Conservation (phyloP, 2,329 filamentous ascomycete genomes). For the Sodiomyces alkalinus region DNA sequence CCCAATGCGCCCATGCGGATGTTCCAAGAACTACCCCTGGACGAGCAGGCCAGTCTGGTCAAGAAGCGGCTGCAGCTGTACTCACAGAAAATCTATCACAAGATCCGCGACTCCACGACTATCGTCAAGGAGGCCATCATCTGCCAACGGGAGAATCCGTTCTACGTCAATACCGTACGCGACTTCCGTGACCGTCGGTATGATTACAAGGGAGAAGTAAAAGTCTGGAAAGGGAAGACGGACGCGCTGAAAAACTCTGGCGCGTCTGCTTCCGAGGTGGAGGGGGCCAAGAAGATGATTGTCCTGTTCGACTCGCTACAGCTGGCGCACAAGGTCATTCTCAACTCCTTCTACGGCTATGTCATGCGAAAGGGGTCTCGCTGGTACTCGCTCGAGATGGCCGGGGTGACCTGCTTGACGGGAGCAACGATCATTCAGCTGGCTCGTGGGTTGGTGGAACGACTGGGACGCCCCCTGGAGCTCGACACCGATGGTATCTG, state of each 20-base stretch:
- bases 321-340: conserved; percentile 93
- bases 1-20: conserved; percentile 54
- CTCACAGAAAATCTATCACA: conserved; percentile 98
- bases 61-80: conserved; percentile 84
- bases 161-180: conserved; percentile 92
- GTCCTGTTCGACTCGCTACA: conserved; percentile 90
- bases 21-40: conserved; percentile 66
- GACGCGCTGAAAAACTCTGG: conserved; percentile 73
- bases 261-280: conserved; percentile 60
- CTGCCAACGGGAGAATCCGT: conserved; percentile 93
- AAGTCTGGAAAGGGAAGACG: conserved; percentile 96
- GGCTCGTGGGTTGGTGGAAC: conserved; percentile 82
- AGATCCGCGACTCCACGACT: conserved; percentile 89
- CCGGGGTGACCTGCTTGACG: conserved; percentile 91
- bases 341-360: conserved; percentile 98
- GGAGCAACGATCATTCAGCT: conserved; percentile 95
- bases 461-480: conserved; percentile 82
- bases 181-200: conserved; percentile 95
- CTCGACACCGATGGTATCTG: conserved; percentile 98
- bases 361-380: conserved; percentile 98
- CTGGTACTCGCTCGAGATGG: conserved; percentile 99
- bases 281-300: conserved; percentile 98
- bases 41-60: conserved; percentile 68
- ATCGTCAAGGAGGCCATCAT: conserved; percentile 94
- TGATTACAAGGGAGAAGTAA: conserved; percentile 96